These are phyloP conservation scores for Yarrowia galli DNA, from an alignment of 1,139 yeast species.

Conservation along the genomic window DNA sequence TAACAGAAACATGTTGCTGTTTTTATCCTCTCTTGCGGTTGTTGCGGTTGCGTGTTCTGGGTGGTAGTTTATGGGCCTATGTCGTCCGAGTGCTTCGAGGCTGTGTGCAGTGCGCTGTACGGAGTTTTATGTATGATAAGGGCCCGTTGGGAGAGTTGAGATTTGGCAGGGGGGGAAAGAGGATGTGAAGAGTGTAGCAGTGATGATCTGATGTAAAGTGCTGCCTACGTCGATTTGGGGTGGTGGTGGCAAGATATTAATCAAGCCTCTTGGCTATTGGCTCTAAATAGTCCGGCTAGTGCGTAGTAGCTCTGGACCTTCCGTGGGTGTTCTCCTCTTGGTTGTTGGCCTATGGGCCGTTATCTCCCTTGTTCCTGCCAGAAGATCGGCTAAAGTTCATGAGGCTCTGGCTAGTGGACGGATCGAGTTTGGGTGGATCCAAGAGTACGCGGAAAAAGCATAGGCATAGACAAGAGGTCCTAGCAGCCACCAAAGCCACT, in stretches of 20 bases:
- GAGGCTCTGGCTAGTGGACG: background rate
- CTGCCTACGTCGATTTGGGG: background rate
- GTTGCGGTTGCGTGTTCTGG: background rate
- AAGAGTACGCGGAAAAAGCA: too few relatives aligned
- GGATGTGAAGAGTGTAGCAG: background rate
- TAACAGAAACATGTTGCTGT: background rate
- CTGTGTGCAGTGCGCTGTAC: slow-evolving; percentile 18
- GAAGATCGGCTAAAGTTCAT: background rate
- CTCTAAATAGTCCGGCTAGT: background rate
- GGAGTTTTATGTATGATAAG: slow-evolving; percentile 27
- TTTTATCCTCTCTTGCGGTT: background rate
- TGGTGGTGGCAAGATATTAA: too few relatives aligned
- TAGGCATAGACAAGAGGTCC: too few relatives aligned
- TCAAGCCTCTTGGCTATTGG: background rate
- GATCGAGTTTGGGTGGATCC: too few relatives aligned
- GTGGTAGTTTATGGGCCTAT: background rate
- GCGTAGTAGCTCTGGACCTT: background rate
- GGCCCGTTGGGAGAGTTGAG: slow-evolving; percentile 16
- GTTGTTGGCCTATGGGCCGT: background rate
- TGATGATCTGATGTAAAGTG: too few relatives aligned
- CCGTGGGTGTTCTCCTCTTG: background rate
- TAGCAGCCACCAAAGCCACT: too few relatives aligned
- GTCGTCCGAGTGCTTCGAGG: slow-evolving; percentile 4
- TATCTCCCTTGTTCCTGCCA: slow-evolving; percentile 17
- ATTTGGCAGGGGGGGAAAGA: background rate